Evolutionary conservation across 345 rosid species (phyloP), one percentile per base, ranked within the genome.

Genomic region (Abelmoschus esculentus): DNA sequence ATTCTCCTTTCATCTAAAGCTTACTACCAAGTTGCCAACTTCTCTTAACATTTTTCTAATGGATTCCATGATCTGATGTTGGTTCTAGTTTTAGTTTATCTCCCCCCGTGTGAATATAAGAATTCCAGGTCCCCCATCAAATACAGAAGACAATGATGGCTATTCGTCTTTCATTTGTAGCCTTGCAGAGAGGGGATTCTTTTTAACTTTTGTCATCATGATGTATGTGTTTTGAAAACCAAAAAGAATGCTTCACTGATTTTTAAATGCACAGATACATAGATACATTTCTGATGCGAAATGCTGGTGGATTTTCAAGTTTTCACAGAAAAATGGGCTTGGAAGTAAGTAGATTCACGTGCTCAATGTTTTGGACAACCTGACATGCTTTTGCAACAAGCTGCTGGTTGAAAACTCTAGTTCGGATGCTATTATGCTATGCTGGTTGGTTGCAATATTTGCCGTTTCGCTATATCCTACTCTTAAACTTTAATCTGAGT

Each of bases 141-240:
- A 58, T 12, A 31, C 31, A 66, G 59, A 34, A 18, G 70, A 66
- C 61, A 72, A 74, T 70, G 58, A 47, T 69, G 42, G 26, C 63
- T 55, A 6, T 60, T 50, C 28, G 28, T 71, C 50, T 70, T 61
- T 54, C 69, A 17, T 67, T 78, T 78, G 81, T 76, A 73, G 61
- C 63, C 29, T 73, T 75, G 74, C 75, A 44, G 50, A 26, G 63
- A 61, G 54, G 68, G 70, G 80, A 64, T 75, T 78, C 84, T 81
- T 63, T 10, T 69, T 57, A 61, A 70, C 46, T 55, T 36, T 58
- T 46, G 67, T 47, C 52, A 53, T 61, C 68, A 73, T 65, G 38
- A 53, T 60, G 68, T 22, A 11, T 19, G 53, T 12, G 6, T 26
- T 65, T 42, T 12, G 9, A 42, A 29, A 56, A 15, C 69, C 46